Conservation (phyloP, 768 basidiomycete genomes). For the Panellus pusillus region DNA sequence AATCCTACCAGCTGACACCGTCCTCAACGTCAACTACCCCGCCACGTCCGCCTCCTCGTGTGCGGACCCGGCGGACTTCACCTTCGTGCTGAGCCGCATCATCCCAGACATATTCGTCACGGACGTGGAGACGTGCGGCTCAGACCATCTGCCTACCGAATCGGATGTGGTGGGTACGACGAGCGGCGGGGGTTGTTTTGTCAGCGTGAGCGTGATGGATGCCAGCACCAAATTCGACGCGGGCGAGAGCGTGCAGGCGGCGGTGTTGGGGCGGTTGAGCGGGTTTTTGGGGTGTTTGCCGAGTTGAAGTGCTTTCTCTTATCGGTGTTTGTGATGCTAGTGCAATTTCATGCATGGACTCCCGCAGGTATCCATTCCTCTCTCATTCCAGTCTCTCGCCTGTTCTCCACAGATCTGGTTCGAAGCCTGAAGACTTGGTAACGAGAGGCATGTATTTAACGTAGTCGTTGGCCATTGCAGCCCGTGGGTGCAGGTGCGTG, state of each 20-base stretch:
- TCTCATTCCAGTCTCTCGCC: no score
- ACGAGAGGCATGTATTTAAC: no score
- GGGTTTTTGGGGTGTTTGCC: no score
- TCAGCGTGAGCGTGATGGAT: conserved; percentile 32
- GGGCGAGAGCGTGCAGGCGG: conserved; percentile 26
- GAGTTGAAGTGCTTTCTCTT: no score
- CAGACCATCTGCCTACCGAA: conserved; percentile 32
- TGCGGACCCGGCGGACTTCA: conserved; percentile 24
- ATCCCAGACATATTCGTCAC: conserved; percentile 17
- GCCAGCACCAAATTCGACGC: conserved; percentile 33
- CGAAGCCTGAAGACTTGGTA: no score
- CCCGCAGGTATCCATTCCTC: no score
- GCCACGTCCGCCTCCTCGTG: conserved; percentile 32
- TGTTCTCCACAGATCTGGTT: no score
- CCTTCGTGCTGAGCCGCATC: conserved; percentile 35
- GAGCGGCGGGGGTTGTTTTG: conserved; percentile 28
- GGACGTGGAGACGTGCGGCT: conserved; percentile 37
- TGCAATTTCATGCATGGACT: no score
- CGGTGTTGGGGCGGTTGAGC: conserved; percentile 27
- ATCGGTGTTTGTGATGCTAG: no score
- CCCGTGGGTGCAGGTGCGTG: no score
- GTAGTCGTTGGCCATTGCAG: no score
- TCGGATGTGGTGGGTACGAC: conserved; percentile 26
- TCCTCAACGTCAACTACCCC: conserved; percentile 33
- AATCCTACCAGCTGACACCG: conserved; percentile 30